phyloP scores from a whole-genome alignment of 768 basidiomycete genomes.

The Trametes meyenii region DNA sequence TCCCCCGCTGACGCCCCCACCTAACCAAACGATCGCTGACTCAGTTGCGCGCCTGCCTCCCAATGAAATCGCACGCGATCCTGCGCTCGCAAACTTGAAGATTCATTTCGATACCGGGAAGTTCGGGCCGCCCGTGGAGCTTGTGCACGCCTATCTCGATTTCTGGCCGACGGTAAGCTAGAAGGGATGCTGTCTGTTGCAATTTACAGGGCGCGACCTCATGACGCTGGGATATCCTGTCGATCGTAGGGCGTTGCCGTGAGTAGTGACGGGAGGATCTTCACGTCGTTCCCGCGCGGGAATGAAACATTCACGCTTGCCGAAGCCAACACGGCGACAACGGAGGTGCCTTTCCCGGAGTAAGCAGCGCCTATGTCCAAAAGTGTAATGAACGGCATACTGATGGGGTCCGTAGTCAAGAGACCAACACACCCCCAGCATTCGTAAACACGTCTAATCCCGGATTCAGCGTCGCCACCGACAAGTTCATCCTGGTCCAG shows the following conservation, averaged over 20 bases:
- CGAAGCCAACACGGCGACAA: constrained; percentile 16
- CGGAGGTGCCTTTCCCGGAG: constrained; percentile 25
- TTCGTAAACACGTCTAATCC: constrained; percentile 26
- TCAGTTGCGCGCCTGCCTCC: constrained; percentile 11
- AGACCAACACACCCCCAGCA: constrained; percentile 27
- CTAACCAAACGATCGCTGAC: constrained; percentile 17
- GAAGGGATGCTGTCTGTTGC: too few species aligned
- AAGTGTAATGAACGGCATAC: too few species aligned
- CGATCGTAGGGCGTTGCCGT: constrained; percentile 22
- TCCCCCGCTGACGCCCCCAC: constrained; percentile 19
- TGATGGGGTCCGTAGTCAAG: constrained; percentile 8
- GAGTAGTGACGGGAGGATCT: constrained; percentile 21
- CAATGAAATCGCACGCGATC: neutral
- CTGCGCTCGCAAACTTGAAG: neutral
- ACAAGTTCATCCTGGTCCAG: constrained; percentile 29
- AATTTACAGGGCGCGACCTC: neutral
- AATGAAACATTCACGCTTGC: constrained; percentile 26
- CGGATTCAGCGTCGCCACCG: constrained; percentile 21
- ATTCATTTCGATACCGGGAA: constrained; percentile 24
- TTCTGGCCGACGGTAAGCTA: constrained; percentile 25
- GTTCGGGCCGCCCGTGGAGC: constrained; percentile 21
- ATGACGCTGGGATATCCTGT: too few species aligned
- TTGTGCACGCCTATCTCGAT: constrained; percentile 25
- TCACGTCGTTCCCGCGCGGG: constrained; percentile 25
- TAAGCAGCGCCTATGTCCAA: neutral